Percentiles rank a stretch among this genome's conserved stretches.
Evolutionary conservation across 176 grass and related monocot genomes (phyloP).

Genomic region (Phoenix dactylifera): DNA sequence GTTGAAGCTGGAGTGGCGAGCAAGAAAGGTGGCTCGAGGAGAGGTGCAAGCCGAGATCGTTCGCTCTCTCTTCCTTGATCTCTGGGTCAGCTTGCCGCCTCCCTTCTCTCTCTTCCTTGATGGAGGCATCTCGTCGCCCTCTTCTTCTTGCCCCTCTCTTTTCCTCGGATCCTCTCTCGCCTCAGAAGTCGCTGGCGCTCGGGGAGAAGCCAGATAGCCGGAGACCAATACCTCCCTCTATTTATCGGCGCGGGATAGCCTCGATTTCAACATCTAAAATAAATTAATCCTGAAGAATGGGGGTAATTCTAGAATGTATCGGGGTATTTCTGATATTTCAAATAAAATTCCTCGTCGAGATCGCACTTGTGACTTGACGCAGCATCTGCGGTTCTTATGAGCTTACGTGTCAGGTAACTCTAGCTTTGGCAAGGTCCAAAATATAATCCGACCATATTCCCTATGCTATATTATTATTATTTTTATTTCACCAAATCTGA

Average conservation of each 20-base stretch:
- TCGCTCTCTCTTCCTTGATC: slow-evolving; percentile 19
- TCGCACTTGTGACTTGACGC: too few relatives aligned
- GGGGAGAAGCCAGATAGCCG: not conserved
- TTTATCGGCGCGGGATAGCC: slow-evolving; percentile 1
- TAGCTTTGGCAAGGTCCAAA: too few relatives aligned
- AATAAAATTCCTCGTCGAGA: too few relatives aligned
- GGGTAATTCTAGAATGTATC: too few relatives aligned
- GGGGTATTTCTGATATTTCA: too few relatives aligned
- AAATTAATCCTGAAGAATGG: not conserved
- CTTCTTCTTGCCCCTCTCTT: slow-evolving; percentile 1
- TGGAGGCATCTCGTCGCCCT: slow-evolving; percentile 17
- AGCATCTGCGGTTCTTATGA: too few relatives aligned
- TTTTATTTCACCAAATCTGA: too few relatives aligned
- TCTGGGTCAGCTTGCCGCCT: slow-evolving; percentile 19
- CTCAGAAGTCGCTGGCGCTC: not conserved
- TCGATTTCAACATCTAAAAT: slow-evolving; percentile 2
- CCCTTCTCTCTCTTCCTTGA: slow-evolving; percentile 33
- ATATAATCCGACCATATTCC: too few relatives aligned
- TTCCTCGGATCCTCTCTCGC: slow-evolving; percentile 10
- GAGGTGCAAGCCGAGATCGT: slow-evolving; percentile 30
- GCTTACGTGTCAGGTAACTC: too few relatives aligned
- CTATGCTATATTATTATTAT: too few relatives aligned
- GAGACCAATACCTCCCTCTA: not conserved
- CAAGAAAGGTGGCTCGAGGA: slow-evolving; percentile 28
- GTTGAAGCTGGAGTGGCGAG: slow-evolving; percentile 42